Conservation (phyloP, 805 yeast genomes). For the Tetrapisispora taiwanensis region DNA sequence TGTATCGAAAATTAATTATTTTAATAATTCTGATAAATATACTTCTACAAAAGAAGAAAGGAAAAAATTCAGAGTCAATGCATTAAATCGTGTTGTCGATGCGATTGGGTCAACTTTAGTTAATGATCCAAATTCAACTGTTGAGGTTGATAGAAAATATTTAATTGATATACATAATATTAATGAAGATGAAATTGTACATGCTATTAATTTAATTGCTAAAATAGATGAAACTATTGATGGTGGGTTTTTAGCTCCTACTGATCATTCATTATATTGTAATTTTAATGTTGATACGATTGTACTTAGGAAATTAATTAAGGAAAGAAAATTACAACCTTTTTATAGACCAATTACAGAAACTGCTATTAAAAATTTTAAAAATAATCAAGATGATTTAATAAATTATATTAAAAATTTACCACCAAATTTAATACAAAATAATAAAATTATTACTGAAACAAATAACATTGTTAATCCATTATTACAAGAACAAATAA, state of each 20-base stretch:
- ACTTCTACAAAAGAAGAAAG: background rate
- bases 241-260: constrained; percentile 92
- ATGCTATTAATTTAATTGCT: constrained; percentile 48
- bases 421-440: background rate
- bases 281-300: constrained; percentile 64
- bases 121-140: background rate
- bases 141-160: background rate
- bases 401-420: background rate
- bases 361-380: background rate
- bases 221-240: constrained; percentile 68
- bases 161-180: background rate
- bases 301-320: constrained; percentile 60
- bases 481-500: background rate
- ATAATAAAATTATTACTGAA: background rate
- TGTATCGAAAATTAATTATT: background rate
- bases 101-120: background rate
- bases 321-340: constrained; percentile 69
- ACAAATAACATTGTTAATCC: background rate
- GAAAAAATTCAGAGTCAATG: background rate
- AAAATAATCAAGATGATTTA: background rate
- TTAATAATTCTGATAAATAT: background rate
- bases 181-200: constrained; percentile 17
- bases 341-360: constrained; percentile 41
- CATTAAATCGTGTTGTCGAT: background rate
- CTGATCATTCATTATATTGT: constrained; percentile 68